Base-by-base conservation (phyloP, 371 early-diverging fungal species). In the Rhizopus arrhizus region DNA sequence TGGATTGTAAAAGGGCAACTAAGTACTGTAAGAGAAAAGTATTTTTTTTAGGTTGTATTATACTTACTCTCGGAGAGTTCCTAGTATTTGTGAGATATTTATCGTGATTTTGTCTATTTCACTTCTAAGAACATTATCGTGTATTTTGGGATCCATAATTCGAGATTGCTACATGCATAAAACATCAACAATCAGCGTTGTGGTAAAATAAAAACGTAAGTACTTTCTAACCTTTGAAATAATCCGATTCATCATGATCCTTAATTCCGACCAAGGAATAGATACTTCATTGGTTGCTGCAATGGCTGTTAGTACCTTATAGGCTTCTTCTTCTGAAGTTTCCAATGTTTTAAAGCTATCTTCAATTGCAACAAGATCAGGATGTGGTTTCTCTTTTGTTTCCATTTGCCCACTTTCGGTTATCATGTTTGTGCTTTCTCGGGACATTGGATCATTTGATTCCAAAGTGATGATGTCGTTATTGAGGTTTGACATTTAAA, bases 1-100 rank as follows among this genome's bases (percentile, higher is more conserved):
- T 85, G 85, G 41, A 85, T 80, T 3, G 85, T 83, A 56, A 85
- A 85, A 3, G 85, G 85, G 29, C 83, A 74, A 31, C 80, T 75
- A 51, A 35, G 11, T 40, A 31, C 29, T 5, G 12, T 35, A 12
- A 49, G 31, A 34, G 31, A 3, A 13, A 34, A 34, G 40, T 16
- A 6, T 49, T 48, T 29, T 48, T 29, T 57, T 42, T 34, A 28
- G n/a, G 12, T 57, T 4, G 13, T 36, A 16, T 28, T 7, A 22
- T 31, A 13, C 55, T 56, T 72, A 79, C 80, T 71, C 62, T 54
- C 35, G 28, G 32, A 73, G 78, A 0, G 64, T 67, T 38, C 71
- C 69, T 10, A 78, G 53, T 29, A 52, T 51, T n/a, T 70, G 68
- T 31, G 59, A 36, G 35, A 78, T 75, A 32, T 62, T 65, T 6